phyloP scores from a whole-genome alignment of 208 protist genomes.

The Angomonas ambiguus region DNA sequence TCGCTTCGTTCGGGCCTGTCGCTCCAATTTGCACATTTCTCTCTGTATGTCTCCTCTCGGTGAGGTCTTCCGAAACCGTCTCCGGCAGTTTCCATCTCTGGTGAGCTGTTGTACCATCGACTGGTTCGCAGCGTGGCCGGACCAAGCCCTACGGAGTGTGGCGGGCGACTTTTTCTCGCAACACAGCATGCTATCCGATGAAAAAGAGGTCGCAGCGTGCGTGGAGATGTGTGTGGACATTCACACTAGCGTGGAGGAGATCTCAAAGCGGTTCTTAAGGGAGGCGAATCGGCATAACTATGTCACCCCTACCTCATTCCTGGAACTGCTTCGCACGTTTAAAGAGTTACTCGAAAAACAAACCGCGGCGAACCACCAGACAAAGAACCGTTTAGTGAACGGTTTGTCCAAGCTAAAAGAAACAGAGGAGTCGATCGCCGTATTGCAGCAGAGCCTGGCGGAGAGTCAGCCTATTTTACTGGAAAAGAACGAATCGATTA shows the following conservation, averaged over 20 bases:
- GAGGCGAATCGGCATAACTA: conserved; percentile 95
- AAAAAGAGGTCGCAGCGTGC: conserved; percentile 55
- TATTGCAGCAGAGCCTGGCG: conserved; percentile 92
- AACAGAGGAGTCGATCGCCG: conserved; percentile 91
- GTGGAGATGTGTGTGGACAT: conserved; percentile 92
- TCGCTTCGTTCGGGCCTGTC: conserved; percentile 92
- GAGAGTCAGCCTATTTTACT: conserved; percentile 95
- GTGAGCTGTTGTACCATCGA: conserved; percentile 99
- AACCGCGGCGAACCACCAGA: conserved; percentile 71
- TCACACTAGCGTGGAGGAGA: conserved; percentile 92
- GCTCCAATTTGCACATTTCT: conserved; percentile 94
- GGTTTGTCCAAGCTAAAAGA: conserved; percentile 94
- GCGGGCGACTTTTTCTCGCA: conserved; percentile 84
- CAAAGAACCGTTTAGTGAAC: conserved; percentile 86
- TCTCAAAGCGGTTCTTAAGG: conserved; percentile 85
- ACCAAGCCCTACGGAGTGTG: conserved; percentile 93
- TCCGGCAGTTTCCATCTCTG: conserved; percentile 98
- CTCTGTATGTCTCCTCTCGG: conserved; percentile 97
- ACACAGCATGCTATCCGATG: conserved; percentile 20
- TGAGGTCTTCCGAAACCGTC: conserved; percentile 92
- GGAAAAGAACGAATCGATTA: conserved; percentile 92
- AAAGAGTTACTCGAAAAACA: conserved; percentile 77
- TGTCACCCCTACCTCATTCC: conserved; percentile 98
- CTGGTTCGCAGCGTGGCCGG: conserved; percentile 98
- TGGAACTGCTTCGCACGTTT: conserved; percentile 95